Conservation (phyloP, 2,329 filamentous ascomycete species). For the Diaporthe destruens region DNA sequence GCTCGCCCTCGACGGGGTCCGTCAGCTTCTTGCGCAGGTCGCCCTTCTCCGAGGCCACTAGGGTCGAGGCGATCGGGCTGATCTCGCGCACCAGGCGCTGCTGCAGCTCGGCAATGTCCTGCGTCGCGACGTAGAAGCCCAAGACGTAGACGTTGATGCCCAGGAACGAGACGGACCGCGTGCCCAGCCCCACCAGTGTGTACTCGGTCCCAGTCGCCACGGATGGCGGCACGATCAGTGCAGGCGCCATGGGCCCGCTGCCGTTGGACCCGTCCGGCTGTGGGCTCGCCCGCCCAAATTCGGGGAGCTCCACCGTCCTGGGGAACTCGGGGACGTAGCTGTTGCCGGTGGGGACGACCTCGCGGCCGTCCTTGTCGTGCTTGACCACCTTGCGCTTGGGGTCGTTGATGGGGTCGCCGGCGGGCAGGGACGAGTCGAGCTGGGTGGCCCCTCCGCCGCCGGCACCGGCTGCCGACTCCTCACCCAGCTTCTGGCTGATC, state of each 20-base stretch:
- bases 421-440: conserved; percentile 58
- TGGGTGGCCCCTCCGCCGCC: conserved; percentile 44
- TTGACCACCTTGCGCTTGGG: conserved; percentile 70
- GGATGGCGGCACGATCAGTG: conserved; percentile 43
- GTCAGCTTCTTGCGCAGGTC: conserved; percentile 76
- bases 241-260: conserved; percentile 50
- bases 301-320: conserved; percentile 74
- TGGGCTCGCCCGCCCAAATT: conserved; percentile 46
- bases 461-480: not conserved
- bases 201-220: conserved; percentile 73
- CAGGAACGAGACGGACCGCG: conserved; percentile 90
- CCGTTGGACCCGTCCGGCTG: conserved; percentile 35
- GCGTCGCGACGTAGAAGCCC: conserved; percentile 88
- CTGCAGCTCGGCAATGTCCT: conserved; percentile 86
- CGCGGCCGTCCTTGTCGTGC: conserved; percentile 76
- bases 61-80: conserved; percentile 82
- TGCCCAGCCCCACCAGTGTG: conserved; percentile 87
- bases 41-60: conserved; percentile 86
- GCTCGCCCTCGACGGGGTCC: conserved; percentile 76
- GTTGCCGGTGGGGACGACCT: conserved; percentile 85
- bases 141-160: conserved; percentile 94
- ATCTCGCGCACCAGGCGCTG: conserved; percentile 80
- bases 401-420: conserved; percentile 61
- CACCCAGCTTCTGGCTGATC: conserved; percentile 57
- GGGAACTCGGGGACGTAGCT: conserved; percentile 85